Conservation (phyloP, 2,329 filamentous ascomycete genomes). For the Alternaria incomplexa region DNA sequence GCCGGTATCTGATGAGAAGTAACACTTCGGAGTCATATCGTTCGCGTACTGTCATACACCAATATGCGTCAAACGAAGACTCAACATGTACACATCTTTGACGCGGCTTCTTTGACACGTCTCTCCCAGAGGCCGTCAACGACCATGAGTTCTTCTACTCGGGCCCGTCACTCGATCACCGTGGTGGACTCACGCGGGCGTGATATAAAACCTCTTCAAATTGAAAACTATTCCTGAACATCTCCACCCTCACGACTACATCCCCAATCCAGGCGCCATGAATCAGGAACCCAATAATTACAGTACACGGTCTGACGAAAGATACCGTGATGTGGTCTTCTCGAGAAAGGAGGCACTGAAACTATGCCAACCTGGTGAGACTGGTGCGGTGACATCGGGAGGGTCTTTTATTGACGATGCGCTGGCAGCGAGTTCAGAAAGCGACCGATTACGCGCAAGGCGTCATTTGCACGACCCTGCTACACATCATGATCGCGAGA, state of each 20-base stretch:
- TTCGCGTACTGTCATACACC: not conserved
- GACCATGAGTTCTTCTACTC: not conserved
- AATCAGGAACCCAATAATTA: no score
- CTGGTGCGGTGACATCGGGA: not conserved
- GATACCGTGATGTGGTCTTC: no score
- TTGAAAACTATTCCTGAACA: not conserved
- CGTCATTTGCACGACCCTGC: no score
- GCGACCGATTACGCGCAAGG: no score
- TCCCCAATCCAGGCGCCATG: not conserved
- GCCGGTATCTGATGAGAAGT: not conserved
- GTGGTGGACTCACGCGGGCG: not conserved
- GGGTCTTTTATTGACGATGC: not conserved
- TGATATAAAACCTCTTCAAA: not conserved
- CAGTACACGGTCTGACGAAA: no score
- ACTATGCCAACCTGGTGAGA: not conserved
- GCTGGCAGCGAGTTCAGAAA: not conserved
- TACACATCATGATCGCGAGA: no score
- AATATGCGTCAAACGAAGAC: not conserved
- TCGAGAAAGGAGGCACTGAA: not conserved
- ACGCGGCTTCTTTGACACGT: not conserved
- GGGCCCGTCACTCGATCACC: not conserved
- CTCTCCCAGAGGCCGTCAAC: not conserved
- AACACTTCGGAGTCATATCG: not conserved
- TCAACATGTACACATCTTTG: not conserved
- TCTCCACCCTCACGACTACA: rapidly evolving